Percentiles rank a stretch among this genome's conserved stretches.
Conservation (phyloP, 305 asterid genomes). For the Solanum aculeatissimum region DNA sequence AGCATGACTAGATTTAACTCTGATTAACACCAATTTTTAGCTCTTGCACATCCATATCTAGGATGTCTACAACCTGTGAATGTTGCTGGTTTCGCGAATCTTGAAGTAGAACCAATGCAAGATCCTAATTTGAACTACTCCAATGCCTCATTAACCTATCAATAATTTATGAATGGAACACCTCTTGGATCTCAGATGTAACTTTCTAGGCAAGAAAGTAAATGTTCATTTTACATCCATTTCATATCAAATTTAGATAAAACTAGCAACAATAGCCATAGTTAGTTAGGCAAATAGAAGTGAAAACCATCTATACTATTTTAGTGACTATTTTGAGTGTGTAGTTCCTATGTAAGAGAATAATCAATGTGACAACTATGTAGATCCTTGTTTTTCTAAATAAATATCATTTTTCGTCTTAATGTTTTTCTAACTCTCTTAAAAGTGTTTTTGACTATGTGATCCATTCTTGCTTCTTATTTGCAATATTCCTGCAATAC, state of each 20-base stretch:
- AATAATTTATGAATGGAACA: conserved; percentile 56
- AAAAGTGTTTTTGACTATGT: not conserved
- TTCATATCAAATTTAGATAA: not conserved
- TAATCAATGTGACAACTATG: not conserved
- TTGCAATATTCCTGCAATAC: not conserved
- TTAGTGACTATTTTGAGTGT: too few relatives aligned
- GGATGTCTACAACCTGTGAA: conserved; percentile 26
- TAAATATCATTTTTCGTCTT: not conserved
- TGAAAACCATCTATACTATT: too few relatives aligned
- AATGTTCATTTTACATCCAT: not conserved
- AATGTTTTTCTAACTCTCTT: not conserved
- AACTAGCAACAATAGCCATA: not conserved
- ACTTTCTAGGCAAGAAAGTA: not conserved
- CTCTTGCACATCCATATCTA: conserved; percentile 18
- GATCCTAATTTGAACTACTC: conserved; percentile 29
- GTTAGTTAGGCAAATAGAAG: not conserved
- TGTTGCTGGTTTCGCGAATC: conserved; percentile 26
- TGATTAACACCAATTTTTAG: too few relatives aligned
- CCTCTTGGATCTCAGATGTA: conserved; percentile 63
- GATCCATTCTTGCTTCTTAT: not conserved
- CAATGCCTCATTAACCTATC: conserved; percentile 37
- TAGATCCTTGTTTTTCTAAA: not conserved
- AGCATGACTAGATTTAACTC: too few relatives aligned
- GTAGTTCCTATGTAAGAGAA: too few relatives aligned
- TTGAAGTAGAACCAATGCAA: conserved; percentile 43